Evolutionary conservation across 2,329 filamentous ascomycete genomes (phyloP), one percentile per base, ranked within the genome.

Genomic region (Aureobasidium namibiae): DNA sequence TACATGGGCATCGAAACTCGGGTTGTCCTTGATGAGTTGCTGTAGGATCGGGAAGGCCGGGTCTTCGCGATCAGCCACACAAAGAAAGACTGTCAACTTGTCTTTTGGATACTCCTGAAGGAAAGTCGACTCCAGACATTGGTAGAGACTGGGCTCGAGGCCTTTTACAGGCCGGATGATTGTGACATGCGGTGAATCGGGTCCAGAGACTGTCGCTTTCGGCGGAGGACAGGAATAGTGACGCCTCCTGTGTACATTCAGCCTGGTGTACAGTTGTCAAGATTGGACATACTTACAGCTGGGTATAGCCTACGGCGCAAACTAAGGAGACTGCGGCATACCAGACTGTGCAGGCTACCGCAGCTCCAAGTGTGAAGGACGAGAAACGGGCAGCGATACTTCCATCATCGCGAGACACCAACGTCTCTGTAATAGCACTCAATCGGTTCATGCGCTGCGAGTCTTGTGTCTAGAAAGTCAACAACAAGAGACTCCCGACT

Each of bases 111-210:
- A 97, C 58, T 84, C 80, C 72, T 96, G 92, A 48, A 78, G 83
- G 70, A 96, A 92, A 1, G 88, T 90, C 5, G 92, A 88, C 31
- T 89, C 88, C 41, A 99, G 86, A 69, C 94, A 97, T 68, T 96
- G 90, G 78, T 95, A 96, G 24, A 97, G 84, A 64, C 85, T 83
- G 4, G 91, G 89, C 71, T 97, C 94, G 59, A 95, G 80, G 62
- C 92, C 94, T 74, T 96, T 97, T 64, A 96, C 87, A 0, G 94
- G 95, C 2, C 94, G 88, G 65, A 99, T 91, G 62, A 96, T 82
- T 33, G 94, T 97, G 67, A 99, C 81, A 75, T 90, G 86, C 16
- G 92, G 92, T 3, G 90, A 78, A 9, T 48, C 24, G 5, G 60
- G 59, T 16, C 24, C 13, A 39, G 85, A 75, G 13, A 65, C 50